These are phyloP conservation scores for Blastobotrys ciferrii DNA, from an alignment of 1,139 yeast species.

Conservation along the genomic window DNA sequence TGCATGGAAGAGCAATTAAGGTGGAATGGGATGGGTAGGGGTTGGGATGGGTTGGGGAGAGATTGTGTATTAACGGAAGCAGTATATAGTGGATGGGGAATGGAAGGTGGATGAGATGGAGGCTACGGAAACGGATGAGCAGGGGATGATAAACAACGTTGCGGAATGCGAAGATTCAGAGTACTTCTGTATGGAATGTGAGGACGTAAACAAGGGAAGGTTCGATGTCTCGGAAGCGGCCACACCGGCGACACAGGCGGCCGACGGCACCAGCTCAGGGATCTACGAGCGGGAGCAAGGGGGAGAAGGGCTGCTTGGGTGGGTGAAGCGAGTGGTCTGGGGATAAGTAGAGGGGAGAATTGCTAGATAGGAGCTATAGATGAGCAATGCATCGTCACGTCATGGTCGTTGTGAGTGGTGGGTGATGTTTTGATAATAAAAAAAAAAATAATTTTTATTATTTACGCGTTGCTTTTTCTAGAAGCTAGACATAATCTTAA, in stretches of 20 bases:
- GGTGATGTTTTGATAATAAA: not conserved
- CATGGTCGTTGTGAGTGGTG: not conserved
- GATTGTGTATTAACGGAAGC: not conserved
- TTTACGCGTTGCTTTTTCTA: not conserved
- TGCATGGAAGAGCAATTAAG: too few species aligned
- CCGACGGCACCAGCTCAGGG: not conserved
- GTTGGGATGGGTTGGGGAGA: too few species aligned
- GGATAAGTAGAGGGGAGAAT: too few species aligned
- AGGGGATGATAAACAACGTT: constrained; percentile 63
- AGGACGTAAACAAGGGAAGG: not conserved
- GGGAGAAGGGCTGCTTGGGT: not conserved
- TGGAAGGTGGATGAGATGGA: constrained; percentile 56
- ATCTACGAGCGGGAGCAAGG: not conserved
- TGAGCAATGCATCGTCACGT: too few species aligned
- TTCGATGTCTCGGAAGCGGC: not conserved
- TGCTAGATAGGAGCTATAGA: too few species aligned
- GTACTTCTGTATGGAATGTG: not conserved
- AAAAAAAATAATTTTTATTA: too few species aligned
- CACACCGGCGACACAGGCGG: not conserved
- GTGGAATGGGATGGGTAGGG: too few species aligned
- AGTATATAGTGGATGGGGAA: constrained; percentile 71
- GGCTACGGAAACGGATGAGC: constrained; percentile 46
- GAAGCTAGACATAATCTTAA: not conserved
- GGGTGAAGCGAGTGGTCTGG: not conserved
- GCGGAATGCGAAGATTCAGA: not conserved